A percentile compares a stretch with the other conserved stretches of the same genome.
Conservation (phyloP, 441 rosid species). For the Eutrema salsugineum region DNA sequence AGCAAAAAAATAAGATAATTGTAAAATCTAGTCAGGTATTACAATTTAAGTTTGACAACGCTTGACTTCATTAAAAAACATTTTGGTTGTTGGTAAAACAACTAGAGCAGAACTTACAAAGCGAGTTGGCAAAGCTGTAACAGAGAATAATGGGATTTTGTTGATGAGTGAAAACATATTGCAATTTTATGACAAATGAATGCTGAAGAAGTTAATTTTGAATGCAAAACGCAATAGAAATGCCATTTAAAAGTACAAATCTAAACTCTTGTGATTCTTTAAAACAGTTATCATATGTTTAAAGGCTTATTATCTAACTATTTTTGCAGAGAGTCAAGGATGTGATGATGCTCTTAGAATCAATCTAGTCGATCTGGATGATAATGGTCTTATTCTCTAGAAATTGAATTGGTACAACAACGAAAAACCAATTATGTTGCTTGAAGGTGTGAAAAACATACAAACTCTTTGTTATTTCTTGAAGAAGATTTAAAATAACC, state of each 20-base stretch:
- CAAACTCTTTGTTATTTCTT: not conserved
- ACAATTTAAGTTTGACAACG: not conserved
- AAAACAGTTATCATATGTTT: not conserved
- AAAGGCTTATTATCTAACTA: not conserved
- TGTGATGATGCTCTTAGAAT: conserved; percentile 71
- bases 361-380: conserved; percentile 44
- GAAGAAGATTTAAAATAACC: not conserved
- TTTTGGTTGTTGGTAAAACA: conserved; percentile 35
- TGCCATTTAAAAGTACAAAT: conserved; percentile 44
- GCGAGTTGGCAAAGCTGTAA: conserved; percentile 37
- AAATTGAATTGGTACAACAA: conserved; percentile 37
- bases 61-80: not conserved
- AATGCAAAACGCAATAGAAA: conserved; percentile 17
- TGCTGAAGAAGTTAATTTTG: conserved; percentile 32
- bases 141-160: conserved; percentile 35
- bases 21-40: not conserved
- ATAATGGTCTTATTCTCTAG: conserved; percentile 59
- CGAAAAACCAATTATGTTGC: conserved; percentile 42
- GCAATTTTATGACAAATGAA: conserved; percentile 34
- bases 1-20: conserved; percentile 32
- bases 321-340: conserved; percentile 42
- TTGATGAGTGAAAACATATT: conserved; percentile 31
- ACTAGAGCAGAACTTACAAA: conserved; percentile 39
- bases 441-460: conserved; percentile 53
- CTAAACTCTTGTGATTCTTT: conserved; percentile 1